A percentile compares a stretch with the other conserved stretches of the same genome.
phyloP scores from a whole-genome alignment of 768 basidiomycete genomes.

The Xerocomellus intermedius region DNA sequence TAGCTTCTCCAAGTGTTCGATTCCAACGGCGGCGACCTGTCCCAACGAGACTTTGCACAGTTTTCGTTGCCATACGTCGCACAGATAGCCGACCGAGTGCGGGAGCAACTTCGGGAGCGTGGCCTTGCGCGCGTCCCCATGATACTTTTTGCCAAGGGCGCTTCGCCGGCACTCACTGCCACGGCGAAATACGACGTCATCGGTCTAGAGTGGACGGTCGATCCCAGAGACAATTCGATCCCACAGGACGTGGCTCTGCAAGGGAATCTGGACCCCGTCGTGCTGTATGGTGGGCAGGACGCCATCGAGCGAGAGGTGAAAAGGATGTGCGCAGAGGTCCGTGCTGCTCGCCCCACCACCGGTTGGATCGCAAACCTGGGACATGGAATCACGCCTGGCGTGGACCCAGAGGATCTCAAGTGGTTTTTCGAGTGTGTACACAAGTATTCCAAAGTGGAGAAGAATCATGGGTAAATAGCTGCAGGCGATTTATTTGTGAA shows the following conservation, averaged over 20 bases:
- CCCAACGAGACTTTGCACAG: conserved; percentile 77
- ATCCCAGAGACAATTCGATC: conserved; percentile 62
- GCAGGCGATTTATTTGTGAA: not conserved
- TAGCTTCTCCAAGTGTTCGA: conserved; percentile 97
- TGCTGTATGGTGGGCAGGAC: conserved; percentile 80
- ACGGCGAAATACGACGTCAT: conserved; percentile 80
- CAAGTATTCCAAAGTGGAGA: conserved; percentile 57
- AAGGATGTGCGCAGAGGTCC: conserved; percentile 78
- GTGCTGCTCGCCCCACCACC: conserved; percentile 43
- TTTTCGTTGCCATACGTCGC: conserved; percentile 82
- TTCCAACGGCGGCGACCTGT: conserved; percentile 92
- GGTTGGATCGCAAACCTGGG: conserved; percentile 98
- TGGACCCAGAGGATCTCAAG: conserved; percentile 88
- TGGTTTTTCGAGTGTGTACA: conserved; percentile 92
- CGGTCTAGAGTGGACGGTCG: conserved; percentile 89
- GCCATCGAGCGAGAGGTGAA: conserved; percentile 87
- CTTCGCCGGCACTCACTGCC: conserved; percentile 71
- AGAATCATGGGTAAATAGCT: not conserved
- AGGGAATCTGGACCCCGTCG: conserved; percentile 89
- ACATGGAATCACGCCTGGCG: conserved; percentile 95
- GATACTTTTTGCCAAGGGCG: conserved; percentile 94
- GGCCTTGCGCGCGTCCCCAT: conserved; percentile 66
- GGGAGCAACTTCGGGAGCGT: conserved; percentile 50
- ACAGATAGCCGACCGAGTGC: conserved; percentile 72
- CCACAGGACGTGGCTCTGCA: conserved; percentile 70